These are phyloP conservation scores for Rhynchosporium graminicola DNA, from an alignment of 2,329 filamentous ascomycete species.

Conservation along the genomic window DNA sequence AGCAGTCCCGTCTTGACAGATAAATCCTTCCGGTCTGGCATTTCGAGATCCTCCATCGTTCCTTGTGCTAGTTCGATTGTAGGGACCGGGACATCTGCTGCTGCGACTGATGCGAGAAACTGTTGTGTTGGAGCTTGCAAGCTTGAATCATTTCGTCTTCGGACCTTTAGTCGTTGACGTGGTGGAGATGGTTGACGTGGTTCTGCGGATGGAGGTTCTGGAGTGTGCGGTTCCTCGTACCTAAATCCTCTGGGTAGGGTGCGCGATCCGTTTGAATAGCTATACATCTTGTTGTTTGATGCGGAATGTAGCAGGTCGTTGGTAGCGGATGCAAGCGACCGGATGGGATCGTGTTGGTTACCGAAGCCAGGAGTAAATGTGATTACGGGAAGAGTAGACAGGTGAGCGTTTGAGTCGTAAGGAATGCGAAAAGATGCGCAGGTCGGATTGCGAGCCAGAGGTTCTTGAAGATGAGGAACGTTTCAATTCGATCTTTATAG, in stretches of 20 bases:
- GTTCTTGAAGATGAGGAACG: not conserved
- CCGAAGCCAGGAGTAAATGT: slow-evolving; percentile 1
- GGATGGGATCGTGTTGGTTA: not conserved
- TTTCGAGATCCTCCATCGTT: slow-evolving; percentile 36
- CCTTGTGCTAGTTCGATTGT: slow-evolving; percentile 60
- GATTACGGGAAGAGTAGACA: not conserved
- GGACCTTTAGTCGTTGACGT: slow-evolving; percentile 38
- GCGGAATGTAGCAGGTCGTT: slow-evolving; percentile 26
- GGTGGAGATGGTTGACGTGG: slow-evolving; percentile 36
- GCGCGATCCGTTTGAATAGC: slow-evolving; percentile 36
- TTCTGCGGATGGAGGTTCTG: slow-evolving; percentile 33
- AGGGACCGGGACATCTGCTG: slow-evolving; percentile 63
- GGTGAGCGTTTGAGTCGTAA: not conserved
- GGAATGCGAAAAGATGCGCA: not conserved
- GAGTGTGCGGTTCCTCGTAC: slow-evolving; percentile 37
- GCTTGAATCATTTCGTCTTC: slow-evolving; percentile 36
- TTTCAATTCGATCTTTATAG: not conserved
- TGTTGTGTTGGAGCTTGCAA: slow-evolving; percentile 60
- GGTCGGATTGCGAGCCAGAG: not conserved
- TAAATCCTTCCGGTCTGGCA: slow-evolving; percentile 31
- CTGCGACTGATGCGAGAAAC: slow-evolving; percentile 67
- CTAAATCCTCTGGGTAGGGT: slow-evolving; percentile 40
- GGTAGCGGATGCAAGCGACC: slow-evolving; percentile 19
- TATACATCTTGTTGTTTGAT: slow-evolving; percentile 30
- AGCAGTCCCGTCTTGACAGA: slow-evolving; percentile 29